Evolutionary conservation across 495 filamentous ascomycete genomes (phyloP), one percentile per base, ranked within the genome.

Genomic region (Sordaria brevicollis): DNA sequence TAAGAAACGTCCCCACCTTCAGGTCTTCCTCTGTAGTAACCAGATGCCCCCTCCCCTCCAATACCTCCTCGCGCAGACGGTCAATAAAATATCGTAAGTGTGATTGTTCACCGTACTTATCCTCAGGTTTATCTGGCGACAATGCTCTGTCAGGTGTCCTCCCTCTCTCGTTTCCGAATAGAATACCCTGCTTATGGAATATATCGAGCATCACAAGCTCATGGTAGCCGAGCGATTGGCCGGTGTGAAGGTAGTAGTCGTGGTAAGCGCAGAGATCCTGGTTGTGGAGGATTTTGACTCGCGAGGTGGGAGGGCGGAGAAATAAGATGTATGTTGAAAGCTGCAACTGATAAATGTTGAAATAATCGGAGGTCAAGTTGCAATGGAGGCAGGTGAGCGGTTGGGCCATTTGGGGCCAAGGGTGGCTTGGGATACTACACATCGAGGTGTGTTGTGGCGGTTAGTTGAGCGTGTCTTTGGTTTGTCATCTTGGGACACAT

Each of bases 1-100:
- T 11, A 65, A 41, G 66, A 17, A 76, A 73, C 71, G 49, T 62
- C 25, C 49, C 49, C 13, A 62, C 15, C 25, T 62, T 62, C 25
- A 62, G 49, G 33, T 62, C 49, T 13, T 10, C 49, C 11, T 62
- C 49, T 13, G 49, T 62, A 1, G 49, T 62, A 25, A 31, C 25
- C 13, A 62, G 49, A 62, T 62, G 25, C 8, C 25, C 49, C 11
- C 49, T 62, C 25, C 33, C 17, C 25, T 17, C 49, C 73, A 75
- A 7, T 69, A 73, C 19, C 33, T 68, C 68, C 21, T 68, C 21
- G 31, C 6, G 10, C 5, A 66, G n/a, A 19, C 21, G 25, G 3
- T 36, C 39, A 34, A 29, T 36, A 35, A 69, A 69, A 62, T 62
- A 31, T 31, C 0, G 6, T 21, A 62, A 17, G 8, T 62, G 10